phyloP scores from a whole-genome alignment of 2,329 filamentous ascomycete genomes.

The Pseudogymnoascus sp. region DNA sequence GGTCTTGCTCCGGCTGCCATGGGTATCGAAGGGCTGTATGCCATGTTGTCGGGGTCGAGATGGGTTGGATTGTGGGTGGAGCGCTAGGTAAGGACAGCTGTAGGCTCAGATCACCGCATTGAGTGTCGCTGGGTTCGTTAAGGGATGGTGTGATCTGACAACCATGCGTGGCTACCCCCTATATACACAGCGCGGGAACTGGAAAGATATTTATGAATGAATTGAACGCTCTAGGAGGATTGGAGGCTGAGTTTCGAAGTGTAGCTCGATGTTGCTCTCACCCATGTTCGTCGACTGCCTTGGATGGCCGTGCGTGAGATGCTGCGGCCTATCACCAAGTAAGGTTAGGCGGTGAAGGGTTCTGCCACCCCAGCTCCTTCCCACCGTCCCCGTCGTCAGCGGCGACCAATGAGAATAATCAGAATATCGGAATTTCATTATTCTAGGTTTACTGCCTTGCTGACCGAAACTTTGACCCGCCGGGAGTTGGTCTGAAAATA shows the following conservation, averaged over 20 bases:
- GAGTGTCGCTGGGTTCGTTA: conserved; percentile 1
- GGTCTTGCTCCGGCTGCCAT: conserved; percentile 32
- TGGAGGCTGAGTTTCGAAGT: conserved; percentile 1
- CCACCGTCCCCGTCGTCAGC: background rate
- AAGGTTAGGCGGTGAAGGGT: conserved; percentile 2
- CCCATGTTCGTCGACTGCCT: conserved; percentile 1
- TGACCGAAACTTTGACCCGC: background rate
- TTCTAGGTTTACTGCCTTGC: background rate
- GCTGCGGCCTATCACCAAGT: conserved; percentile 1
- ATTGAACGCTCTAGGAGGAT: background rate
- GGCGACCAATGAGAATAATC: conserved; percentile 1
- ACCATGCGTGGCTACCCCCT: conserved; percentile 1
- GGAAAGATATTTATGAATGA: background rate
- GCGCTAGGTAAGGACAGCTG: background rate
- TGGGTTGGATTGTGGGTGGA: background rate
- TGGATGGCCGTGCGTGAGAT: conserved; percentile 4
- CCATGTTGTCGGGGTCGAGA: background rate
- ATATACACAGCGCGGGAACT: background rate
- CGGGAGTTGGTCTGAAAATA: background rate
- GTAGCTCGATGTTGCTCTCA: background rate
- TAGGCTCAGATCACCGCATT: conserved; percentile 6
- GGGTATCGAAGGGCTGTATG: conserved; percentile 2
- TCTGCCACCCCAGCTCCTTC: conserved; percentile 6
- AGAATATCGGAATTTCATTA: background rate
- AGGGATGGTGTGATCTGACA: background rate